phyloP scores from a whole-genome alignment of 768 basidiomycete species.

The Phylloporus sp. region DNA sequence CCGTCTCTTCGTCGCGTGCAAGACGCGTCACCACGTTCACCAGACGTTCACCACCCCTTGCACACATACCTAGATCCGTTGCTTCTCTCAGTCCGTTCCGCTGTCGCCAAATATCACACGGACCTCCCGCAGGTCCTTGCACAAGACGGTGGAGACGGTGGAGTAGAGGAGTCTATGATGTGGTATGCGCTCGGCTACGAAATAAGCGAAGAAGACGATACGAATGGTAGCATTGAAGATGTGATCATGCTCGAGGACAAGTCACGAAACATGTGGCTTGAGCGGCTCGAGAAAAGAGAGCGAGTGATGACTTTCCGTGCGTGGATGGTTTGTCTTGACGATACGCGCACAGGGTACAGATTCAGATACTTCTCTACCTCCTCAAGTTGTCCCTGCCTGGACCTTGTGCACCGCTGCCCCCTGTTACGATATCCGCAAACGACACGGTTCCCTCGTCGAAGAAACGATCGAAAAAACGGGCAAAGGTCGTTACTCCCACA shows the following conservation, averaged over 20 bases:
- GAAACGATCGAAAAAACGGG: slow-evolving; percentile 26
- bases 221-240: slow-evolving; percentile 17
- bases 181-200: slow-evolving; percentile 70
- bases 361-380: slow-evolving; percentile 71
- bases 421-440: slow-evolving; percentile 22
- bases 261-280: slow-evolving; percentile 57
- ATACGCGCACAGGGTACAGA: slow-evolving; percentile 50
- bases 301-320: slow-evolving; percentile 27
- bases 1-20: slow-evolving; percentile 54
- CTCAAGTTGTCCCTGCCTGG: slow-evolving; percentile 62
- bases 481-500: slow-evolving; percentile 22
- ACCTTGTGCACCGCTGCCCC: slow-evolving; percentile 29
- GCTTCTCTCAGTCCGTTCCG: slow-evolving; percentile 53
- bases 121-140: slow-evolving; percentile 60
- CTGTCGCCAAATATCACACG: slow-evolving; percentile 57
- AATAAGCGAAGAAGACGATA: slow-evolving; percentile 32
- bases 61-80: slow-evolving; percentile 59
- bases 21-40: slow-evolving; percentile 26
- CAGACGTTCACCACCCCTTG: slow-evolving; percentile 46
- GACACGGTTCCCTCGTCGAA: slow-evolving; percentile 26
- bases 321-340: slow-evolving; percentile 4
- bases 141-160: slow-evolving; percentile 57
- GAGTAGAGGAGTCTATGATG: slow-evolving; percentile 70
- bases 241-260: slow-evolving; percentile 40
- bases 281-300: slow-evolving; percentile 69